A percentile compares a stretch with the other conserved stretches of the same genome.
These are phyloP conservation scores for Colletotrichum sp. DNA, from an alignment of 2,329 filamentous ascomycete species.

Conservation along the genomic window DNA sequence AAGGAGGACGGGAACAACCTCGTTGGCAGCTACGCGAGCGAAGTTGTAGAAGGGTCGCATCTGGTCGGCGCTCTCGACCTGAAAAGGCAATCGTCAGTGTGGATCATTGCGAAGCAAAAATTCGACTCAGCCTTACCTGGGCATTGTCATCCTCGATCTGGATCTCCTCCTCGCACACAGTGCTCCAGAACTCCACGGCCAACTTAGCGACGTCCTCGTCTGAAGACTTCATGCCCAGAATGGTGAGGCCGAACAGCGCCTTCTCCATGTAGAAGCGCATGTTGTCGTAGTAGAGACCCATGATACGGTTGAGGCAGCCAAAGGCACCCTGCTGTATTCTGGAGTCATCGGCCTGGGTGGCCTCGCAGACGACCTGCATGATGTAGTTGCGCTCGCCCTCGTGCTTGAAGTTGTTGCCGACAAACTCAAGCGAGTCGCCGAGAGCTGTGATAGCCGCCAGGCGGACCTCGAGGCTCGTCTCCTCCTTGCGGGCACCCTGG, in stretches of 20 bases:
- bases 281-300: slow-evolving; percentile 98
- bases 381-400: slow-evolving; percentile 99
- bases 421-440: slow-evolving; percentile 96
- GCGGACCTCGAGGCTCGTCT: slow-evolving; percentile 88
- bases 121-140: slow-evolving; percentile 54
- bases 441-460: slow-evolving; percentile 92
- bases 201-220: slow-evolving; percentile 98
- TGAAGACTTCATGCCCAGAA: slow-evolving; percentile 97
- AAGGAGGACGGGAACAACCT: slow-evolving; percentile 92
- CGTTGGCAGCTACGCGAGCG: slow-evolving; percentile 86
- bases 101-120: neutral
- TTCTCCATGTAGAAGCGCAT: slow-evolving; percentile 99
- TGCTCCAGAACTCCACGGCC: slow-evolving; percentile 99
- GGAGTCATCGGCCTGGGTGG: slow-evolving; percentile 89
- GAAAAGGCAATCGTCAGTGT: slow-evolving; percentile 20
- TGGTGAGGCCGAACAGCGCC: slow-evolving; percentile 95
- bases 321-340: slow-evolving; percentile 96
- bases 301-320: slow-evolving; percentile 97
- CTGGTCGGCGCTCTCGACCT: slow-evolving; percentile 78
- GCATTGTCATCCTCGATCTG: slow-evolving; percentile 97
- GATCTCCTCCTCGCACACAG: slow-evolving; percentile 99
- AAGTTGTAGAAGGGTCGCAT: slow-evolving; percentile 96
- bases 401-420: slow-evolving; percentile 98
- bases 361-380: slow-evolving; percentile 99
- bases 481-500: slow-evolving; percentile 95